Evolutionary conservation across 352 stramenopile genomes (phyloP).

Genomic region (Phytophthora idaei): DNA sequence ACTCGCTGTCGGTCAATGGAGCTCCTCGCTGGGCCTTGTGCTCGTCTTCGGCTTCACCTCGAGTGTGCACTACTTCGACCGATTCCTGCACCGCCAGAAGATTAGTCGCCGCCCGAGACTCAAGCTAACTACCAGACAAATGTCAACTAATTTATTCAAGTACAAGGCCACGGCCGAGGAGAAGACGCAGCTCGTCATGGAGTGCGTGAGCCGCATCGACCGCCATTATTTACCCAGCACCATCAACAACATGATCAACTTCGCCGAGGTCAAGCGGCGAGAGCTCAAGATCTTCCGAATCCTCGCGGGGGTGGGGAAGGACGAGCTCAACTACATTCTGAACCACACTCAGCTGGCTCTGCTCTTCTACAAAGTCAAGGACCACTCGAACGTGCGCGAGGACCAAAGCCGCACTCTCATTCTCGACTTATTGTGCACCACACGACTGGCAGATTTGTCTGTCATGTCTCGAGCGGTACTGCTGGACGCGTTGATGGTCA

Average conservation of each 20-base stretch:
- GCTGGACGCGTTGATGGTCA: slow-evolving; percentile 95
- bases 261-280: slow-evolving; percentile 73
- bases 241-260: slow-evolving; percentile 90
- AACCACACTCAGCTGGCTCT: slow-evolving; percentile 94
- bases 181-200: slow-evolving; percentile 77
- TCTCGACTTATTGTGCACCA: slow-evolving; percentile 94
- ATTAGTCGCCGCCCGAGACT: slow-evolving; percentile 66
- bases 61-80: slow-evolving; percentile 80
- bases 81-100: slow-evolving; percentile 74
- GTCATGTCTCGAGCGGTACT: slow-evolving; percentile 92
- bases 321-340: slow-evolving; percentile 97
- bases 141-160: slow-evolving; percentile 77
- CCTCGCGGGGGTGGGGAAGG: slow-evolving; percentile 92
- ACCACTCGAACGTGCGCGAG: slow-evolving; percentile 70
- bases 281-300: slow-evolving; percentile 97
- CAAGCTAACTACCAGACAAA: slow-evolving; percentile 45
- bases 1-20: slow-evolving; percentile 73
- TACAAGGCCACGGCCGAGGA: slow-evolving; percentile 82
- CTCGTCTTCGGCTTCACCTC: slow-evolving; percentile 82
- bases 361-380: slow-evolving; percentile 99
- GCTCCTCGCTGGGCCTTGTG: slow-evolving; percentile 69
- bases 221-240: slow-evolving; percentile 84
- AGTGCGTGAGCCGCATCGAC: slow-evolving; percentile 77
- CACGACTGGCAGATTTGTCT: slow-evolving; percentile 90
- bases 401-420: slow-evolving; percentile 92